phyloP scores from a whole-genome alignment of 129 eudicot species.

The Gnaphalium uliginosum region DNA sequence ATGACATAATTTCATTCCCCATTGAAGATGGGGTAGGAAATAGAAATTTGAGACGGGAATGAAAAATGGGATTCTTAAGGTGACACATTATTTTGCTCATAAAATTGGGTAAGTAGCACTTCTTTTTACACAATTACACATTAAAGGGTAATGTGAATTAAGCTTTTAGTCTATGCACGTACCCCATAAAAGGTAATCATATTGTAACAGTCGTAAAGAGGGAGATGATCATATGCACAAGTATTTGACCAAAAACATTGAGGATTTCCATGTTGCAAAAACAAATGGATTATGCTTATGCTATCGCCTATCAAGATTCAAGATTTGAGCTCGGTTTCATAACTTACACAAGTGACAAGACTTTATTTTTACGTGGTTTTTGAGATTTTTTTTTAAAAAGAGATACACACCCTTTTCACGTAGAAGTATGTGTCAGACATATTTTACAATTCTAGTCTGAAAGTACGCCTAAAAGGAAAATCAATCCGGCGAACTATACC shows the following conservation, averaged over 20 bases:
- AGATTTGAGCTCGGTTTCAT: constrained; percentile 17
- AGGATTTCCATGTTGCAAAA: constrained; percentile 23
- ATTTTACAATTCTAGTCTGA: too few species aligned
- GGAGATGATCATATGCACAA: constrained; percentile 8
- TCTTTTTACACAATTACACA: constrained; percentile 8
- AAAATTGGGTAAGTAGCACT: constrained; percentile 7
- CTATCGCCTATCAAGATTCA: constrained; percentile 8
- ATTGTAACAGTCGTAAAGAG: constrained; percentile 1
- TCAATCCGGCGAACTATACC: too few species aligned
- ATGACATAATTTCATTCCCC: too few species aligned
- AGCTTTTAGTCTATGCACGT: constrained; percentile 24
- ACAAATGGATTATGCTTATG: constrained; percentile 13
- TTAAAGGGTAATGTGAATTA: constrained; percentile 18
- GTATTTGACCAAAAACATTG: constrained; percentile 28
- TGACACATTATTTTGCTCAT: too few species aligned
- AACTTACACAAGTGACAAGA: background rate
- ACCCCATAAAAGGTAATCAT: constrained; percentile 24
- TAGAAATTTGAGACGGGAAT: too few species aligned
- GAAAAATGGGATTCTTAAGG: too few species aligned
- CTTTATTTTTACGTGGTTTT: background rate
- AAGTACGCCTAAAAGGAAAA: too few species aligned
- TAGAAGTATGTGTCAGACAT: too few species aligned
- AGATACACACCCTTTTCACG: too few species aligned
- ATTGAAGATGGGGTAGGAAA: too few species aligned
- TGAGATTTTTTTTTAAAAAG: too few species aligned